phyloP scores from a whole-genome alignment of 768 basidiomycete genomes.

The Collybia sp. region DNA sequence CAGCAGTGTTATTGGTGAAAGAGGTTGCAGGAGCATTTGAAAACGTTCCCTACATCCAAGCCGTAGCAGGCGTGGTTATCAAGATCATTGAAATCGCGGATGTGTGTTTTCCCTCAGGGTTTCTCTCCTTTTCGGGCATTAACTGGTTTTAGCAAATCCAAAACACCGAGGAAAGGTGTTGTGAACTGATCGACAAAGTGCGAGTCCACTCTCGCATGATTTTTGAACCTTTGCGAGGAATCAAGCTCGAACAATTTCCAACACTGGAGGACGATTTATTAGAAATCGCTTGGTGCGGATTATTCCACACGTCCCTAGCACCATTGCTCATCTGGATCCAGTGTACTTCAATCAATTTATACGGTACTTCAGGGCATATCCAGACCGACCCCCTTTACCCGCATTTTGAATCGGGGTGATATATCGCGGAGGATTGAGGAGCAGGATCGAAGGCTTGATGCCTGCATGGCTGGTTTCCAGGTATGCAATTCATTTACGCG shows the following conservation, averaged over 20 bases:
- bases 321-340: constrained; percentile 3
- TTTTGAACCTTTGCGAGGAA: constrained; percentile 14
- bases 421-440: constrained; percentile 12
- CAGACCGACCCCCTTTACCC: constrained; percentile 10
- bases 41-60: constrained; percentile 20
- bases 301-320: neutral
- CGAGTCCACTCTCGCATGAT: constrained; percentile 17
- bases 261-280: constrained; percentile 16
- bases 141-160: constrained; percentile 14
- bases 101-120: constrained; percentile 6
- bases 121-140: constrained; percentile 1
- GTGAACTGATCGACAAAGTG: constrained; percentile 19
- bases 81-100: constrained; percentile 21
- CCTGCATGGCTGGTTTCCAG: constrained; percentile 21
- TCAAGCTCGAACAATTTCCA: constrained; percentile 5
- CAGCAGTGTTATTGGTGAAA: constrained; percentile 9
- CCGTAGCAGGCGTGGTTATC: constrained; percentile 15
- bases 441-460: constrained; percentile 20
- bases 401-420: constrained; percentile 15
- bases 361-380: constrained; percentile 10
- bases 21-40: constrained; percentile 15
- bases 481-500: constrained; percentile 1
- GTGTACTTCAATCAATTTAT: constrained; percentile 16
- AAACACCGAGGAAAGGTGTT: constrained; percentile 14
- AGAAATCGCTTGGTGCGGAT: constrained; percentile 12